These are phyloP conservation scores for Entomortierella lignicola DNA, from an alignment of 192 early-diverging fungal species.

Conservation along the genomic window DNA sequence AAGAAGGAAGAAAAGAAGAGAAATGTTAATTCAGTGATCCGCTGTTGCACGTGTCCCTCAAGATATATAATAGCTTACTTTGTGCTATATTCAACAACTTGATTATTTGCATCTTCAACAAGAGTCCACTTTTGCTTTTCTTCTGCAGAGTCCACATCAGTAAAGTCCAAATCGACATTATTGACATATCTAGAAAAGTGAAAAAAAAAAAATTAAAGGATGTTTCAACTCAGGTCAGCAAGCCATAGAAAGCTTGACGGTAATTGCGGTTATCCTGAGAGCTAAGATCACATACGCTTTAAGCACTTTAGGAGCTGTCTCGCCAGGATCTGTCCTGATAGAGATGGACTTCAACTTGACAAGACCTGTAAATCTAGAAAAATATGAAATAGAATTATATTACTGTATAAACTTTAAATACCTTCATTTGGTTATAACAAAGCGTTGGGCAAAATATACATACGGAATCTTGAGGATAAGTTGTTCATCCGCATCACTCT, in stretches of 20 bases:
- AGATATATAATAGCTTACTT: slow-evolving; percentile 27
- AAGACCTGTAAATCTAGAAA: slow-evolving; percentile 83
- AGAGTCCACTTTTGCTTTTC: slow-evolving; percentile 89
- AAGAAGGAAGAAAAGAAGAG: background rate
- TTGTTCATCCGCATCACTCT: slow-evolving; percentile 92
- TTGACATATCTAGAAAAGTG: slow-evolving; percentile 85
- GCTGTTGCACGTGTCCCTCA: background rate
- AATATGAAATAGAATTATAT: no score
- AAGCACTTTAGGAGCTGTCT: slow-evolving; percentile 72
- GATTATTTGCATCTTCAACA: slow-evolving; percentile 58
- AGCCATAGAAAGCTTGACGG: background rate
- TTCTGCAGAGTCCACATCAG: slow-evolving; percentile 72
- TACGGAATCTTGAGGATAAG: slow-evolving; percentile 91
- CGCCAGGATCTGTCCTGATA: slow-evolving; percentile 72
- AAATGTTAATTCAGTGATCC: background rate
- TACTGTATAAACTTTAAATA: no score
- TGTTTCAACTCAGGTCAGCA: background rate
- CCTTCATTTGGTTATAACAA: background rate
- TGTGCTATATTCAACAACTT: slow-evolving; percentile 73
- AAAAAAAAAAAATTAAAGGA: background rate
- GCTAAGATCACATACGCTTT: slow-evolving; percentile 70
- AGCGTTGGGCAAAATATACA: slow-evolving; percentile 13
- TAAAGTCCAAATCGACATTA: slow-evolving; percentile 92
- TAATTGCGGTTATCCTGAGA: background rate
- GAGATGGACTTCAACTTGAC: slow-evolving; percentile 93